Evolutionary conservation across 331 rosid species (phyloP).

Genomic region (Saraca asoca): DNA sequence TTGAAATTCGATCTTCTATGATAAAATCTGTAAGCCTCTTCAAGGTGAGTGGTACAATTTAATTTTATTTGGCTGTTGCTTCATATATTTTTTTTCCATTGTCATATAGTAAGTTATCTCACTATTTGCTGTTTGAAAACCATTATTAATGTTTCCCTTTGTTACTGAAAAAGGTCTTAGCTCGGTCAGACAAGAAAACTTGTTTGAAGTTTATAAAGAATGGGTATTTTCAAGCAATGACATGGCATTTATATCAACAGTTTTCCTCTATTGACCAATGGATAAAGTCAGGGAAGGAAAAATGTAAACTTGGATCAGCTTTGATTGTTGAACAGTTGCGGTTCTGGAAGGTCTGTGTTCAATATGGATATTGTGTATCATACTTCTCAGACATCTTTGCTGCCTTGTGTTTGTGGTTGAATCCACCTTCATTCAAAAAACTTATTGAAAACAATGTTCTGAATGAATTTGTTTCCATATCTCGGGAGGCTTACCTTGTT

Average conservation of each 20-base stretch:
- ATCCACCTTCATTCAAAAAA: conserved; percentile 65
- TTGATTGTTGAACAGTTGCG: conserved; percentile 82
- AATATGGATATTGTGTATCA: conserved; percentile 77
- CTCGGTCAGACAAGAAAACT: conserved; percentile 56
- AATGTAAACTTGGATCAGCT: conserved; percentile 72
- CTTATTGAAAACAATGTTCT: conserved; percentile 58
- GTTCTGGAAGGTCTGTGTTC: conserved; percentile 92
- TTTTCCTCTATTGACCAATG: conserved; percentile 73
- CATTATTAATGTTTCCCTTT: conserved; percentile 41
- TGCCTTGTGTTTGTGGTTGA: conserved; percentile 81
- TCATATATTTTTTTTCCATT: conserved; percentile 27
- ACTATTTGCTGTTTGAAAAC: conserved; percentile 26
- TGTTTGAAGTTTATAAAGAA: conserved; percentile 64
- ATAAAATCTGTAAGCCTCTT: conserved; percentile 78
- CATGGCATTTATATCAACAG: conserved; percentile 71
- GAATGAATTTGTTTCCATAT: conserved; percentile 66
- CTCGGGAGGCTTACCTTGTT: conserved; percentile 77
- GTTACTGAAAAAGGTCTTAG: conserved; percentile 61
- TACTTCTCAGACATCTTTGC: conserved; percentile 74
- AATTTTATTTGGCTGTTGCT: conserved; percentile 22
- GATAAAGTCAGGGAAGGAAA: conserved; percentile 71
- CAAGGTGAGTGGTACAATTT: conserved; percentile 53
- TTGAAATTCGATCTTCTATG: conserved; percentile 62
- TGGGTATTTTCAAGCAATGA: conserved; percentile 69
- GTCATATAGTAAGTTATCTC: conserved; percentile 12